These are phyloP conservation scores for Cotoneaster glaucophyllus DNA, from an alignment of 306 rosid species.

Conservation along the genomic window DNA sequence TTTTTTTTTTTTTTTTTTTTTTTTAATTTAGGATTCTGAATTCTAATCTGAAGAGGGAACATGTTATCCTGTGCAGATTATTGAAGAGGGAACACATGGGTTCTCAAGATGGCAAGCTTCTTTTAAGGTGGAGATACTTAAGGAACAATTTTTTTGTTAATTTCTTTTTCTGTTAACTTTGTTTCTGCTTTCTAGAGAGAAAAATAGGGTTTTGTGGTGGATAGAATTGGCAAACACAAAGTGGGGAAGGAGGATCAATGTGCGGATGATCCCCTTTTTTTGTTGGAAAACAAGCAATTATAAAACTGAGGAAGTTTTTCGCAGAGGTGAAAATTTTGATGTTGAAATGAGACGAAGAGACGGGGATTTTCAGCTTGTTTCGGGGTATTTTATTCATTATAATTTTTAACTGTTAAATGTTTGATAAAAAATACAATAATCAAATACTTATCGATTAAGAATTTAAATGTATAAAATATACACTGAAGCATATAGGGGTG, in stretches of 20 bases:
- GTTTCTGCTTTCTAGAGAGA: slow-evolving; percentile 8
- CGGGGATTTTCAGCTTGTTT: too few relatives aligned
- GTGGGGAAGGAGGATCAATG: not conserved
- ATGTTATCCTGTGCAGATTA: slow-evolving; percentile 55
- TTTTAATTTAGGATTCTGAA: not conserved
- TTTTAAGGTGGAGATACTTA: slow-evolving; percentile 27
- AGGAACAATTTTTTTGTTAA: slow-evolving; percentile 28
- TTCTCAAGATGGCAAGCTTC: slow-evolving; percentile 27
- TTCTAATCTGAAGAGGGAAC: slow-evolving; percentile 21
- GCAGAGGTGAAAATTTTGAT: slow-evolving; percentile 18
- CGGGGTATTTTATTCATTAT: too few relatives aligned
- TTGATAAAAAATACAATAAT: not conserved
- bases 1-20: not conserved
- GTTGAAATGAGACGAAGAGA: slow-evolving; percentile 22
- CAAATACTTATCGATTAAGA: too few relatives aligned
- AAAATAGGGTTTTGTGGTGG: slow-evolving; percentile 33
- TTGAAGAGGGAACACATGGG: slow-evolving; percentile 33
- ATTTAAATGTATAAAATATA: too few relatives aligned
- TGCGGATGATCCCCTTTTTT: not conserved
- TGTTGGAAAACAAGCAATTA: slow-evolving; percentile 23
- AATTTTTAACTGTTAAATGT: too few relatives aligned
- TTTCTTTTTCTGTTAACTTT: not conserved
- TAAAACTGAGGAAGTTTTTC: slow-evolving; percentile 30
- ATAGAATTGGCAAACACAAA: slow-evolving; percentile 12
- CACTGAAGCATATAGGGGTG: too few relatives aligned